These are phyloP conservation scores for Verticillium albo-atrum DNA, from an alignment of 2,329 filamentous ascomycete genomes.

Conservation along the genomic window DNA sequence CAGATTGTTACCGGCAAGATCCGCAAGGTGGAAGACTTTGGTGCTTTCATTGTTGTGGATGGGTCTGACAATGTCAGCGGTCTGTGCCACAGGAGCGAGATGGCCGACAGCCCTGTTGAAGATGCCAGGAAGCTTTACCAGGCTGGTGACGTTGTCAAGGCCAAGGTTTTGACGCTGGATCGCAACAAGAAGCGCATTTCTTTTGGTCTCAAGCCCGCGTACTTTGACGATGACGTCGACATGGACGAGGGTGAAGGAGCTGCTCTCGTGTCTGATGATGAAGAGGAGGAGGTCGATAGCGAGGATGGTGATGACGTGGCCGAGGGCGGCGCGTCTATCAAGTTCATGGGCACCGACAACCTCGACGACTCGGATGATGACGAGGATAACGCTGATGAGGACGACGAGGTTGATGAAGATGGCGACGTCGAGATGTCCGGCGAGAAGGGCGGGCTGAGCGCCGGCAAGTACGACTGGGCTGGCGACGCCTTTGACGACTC, in stretches of 20 bases:
- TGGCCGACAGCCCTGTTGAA: conserved; percentile 77
- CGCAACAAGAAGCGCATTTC: conserved; percentile 71
- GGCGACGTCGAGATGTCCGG: conserved; percentile 35
- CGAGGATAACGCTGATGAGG: conserved; percentile 35
- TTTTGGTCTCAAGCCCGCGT: conserved; percentile 89
- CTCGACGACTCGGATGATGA: conserved; percentile 23
- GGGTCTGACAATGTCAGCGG: conserved; percentile 86
- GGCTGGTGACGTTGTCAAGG: conserved; percentile 90
- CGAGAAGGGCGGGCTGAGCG: conserved; percentile 31
- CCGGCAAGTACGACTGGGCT: conserved; percentile 84
- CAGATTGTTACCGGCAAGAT: conserved; percentile 86
- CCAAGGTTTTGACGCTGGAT: conserved; percentile 78
- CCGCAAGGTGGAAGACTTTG: conserved; percentile 90
- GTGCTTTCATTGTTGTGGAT: conserved; percentile 89
- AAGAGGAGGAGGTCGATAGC: conserved; percentile 41
- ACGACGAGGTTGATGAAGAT: conserved; percentile 34
- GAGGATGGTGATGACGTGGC: conserved; percentile 42
- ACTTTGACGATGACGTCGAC: conserved; percentile 62
- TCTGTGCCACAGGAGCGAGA: conserved; percentile 86
- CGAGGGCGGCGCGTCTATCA: conserved; percentile 36
- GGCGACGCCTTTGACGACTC: conserved; percentile 63
- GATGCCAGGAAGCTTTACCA: conserved; percentile 88
- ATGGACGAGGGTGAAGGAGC: conserved; percentile 41
- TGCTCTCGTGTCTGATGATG: conserved; percentile 36
- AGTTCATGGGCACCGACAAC: conserved; percentile 39